Evolutionary conservation across 345 rosid species (phyloP), one percentile per base, ranked within the genome.

Genomic region (Cardiospermum halicacabum): DNA sequence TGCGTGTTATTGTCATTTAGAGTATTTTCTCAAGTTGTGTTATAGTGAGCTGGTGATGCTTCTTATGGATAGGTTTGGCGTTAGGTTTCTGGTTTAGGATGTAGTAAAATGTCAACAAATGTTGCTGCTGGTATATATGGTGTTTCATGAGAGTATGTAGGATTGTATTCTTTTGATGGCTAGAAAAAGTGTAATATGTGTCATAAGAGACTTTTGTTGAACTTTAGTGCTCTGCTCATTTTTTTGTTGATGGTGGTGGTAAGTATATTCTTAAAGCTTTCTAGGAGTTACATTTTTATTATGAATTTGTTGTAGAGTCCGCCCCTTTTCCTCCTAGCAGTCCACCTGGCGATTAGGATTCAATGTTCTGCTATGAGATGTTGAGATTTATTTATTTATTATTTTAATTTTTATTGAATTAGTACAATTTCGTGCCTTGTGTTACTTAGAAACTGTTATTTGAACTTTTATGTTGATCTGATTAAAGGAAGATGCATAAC

Each of bases 381-480:
- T 15, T 45, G 19, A 25, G 28, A 11, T n/a, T n/a, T n/a, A n/a
- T n/a, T n/a, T n/a, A n/a, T n/a, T n/a, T n/a, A n/a, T n/a, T n/a
- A n/a, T n/a, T n/a, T n/a, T n/a, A 6, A 30, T 16, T 30, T 13
- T 15, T 15, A 9, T 19, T 45, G 28, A 22, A 50, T 32, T 15
- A 21, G 34, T 22, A 16, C 22, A 49, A n/a, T 34, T 10, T 7
- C 10, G 10, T 63, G 28, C 7, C 16, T 7, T 62, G 28, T 22
- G 27, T 19, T 34, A 28, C 30, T 3, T 49, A 3, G 18, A 21
- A 60, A 13, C 19, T 31, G 43, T 24, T 42, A 31, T 21, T 43
- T 26, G 65, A 27, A 43, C 11, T 47, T 45, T 25, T 47, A 28
- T 48, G 43, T n/a, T 61, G 53, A 61, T 48, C 31, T 30, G 30